Conservation (phyloP, 2,329 filamentous ascomycete genomes). For the Penicillium sp. region DNA sequence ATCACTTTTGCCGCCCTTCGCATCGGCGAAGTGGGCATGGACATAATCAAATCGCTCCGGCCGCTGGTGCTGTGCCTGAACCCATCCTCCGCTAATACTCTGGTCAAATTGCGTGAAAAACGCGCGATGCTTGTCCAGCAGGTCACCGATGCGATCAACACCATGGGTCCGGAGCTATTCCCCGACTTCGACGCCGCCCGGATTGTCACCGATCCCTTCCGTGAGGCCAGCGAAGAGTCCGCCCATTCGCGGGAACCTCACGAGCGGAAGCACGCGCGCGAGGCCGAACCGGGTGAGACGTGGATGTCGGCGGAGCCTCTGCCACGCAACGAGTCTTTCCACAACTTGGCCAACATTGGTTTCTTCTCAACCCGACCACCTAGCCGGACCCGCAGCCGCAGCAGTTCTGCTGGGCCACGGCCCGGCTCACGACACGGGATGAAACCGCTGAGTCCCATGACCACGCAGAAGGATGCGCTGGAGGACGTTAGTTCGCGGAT, state of each 20-base stretch:
- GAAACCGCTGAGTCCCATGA: slow-evolving; percentile 67
- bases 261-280: slow-evolving; percentile 28
- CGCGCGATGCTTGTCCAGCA: slow-evolving; percentile 74
- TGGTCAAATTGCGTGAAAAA: slow-evolving; percentile 72
- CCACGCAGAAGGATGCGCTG: slow-evolving; percentile 70
- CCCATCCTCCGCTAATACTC: slow-evolving; percentile 79
- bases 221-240: slow-evolving; percentile 26
- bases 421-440: slow-evolving; percentile 66
- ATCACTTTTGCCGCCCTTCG: slow-evolving; percentile 92
- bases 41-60: slow-evolving; percentile 91
- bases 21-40: slow-evolving; percentile 98
- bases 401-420: slow-evolving; percentile 66
- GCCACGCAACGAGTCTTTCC: slow-evolving; percentile 90
- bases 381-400: slow-evolving; percentile 75
- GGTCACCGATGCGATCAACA: slow-evolving; percentile 92
- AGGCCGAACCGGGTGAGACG: slow-evolving; percentile 23
- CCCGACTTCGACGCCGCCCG: slow-evolving; percentile 86
- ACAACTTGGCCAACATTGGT: slow-evolving; percentile 81
- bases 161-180: slow-evolving; percentile 92
- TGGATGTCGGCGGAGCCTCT: slow-evolving; percentile 51
- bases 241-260: slow-evolving; percentile 19
- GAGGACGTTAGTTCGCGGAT: slow-evolving; percentile 85
- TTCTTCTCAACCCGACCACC: slow-evolving; percentile 87
- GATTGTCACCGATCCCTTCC: slow-evolving; percentile 60
- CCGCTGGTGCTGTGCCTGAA: slow-evolving; percentile 84